Percentiles rank a stretch among this genome's conserved stretches.
These are phyloP conservation scores for Sphaceloma murrayae DNA, from an alignment of 2,329 filamentous ascomycete genomes.

Conservation along the genomic window DNA sequence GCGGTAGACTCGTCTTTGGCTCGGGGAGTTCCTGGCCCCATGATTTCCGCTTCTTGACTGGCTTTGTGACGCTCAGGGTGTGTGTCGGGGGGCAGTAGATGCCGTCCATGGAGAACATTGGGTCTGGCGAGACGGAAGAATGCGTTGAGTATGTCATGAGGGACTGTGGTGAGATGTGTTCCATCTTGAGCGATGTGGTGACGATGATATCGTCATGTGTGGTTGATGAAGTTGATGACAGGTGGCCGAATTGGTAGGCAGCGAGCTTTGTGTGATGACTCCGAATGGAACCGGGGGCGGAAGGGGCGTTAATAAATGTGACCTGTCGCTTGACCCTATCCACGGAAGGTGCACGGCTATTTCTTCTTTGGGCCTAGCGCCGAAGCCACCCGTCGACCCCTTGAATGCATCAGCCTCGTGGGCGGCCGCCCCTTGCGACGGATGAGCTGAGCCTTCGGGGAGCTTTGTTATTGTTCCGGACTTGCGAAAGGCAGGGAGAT, in stretches of 20 bases:
- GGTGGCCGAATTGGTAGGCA: slow-evolving; percentile 13
- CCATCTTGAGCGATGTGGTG: slow-evolving; percentile 8
- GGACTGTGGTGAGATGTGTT: slow-evolving; percentile 17
- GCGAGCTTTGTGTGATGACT: slow-evolving; percentile 14
- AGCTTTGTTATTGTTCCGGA: slow-evolving; percentile 7
- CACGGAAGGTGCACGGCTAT: slow-evolving; percentile 14
- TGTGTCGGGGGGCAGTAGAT: slow-evolving; percentile 8
- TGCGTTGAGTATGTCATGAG: slow-evolving; percentile 13
- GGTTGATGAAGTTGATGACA: slow-evolving; percentile 8
- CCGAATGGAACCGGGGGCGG: slow-evolving; percentile 15
- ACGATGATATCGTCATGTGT: slow-evolving; percentile 16
- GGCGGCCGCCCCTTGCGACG: slow-evolving; percentile 11
- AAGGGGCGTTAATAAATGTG: slow-evolving; percentile 15
- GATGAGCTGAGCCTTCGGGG: slow-evolving; percentile 6
- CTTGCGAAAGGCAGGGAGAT: slow-evolving; percentile 11
- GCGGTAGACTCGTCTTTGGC: slow-evolving; percentile 91
- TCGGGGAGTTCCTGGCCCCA: slow-evolving; percentile 97
- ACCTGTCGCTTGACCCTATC: slow-evolving; percentile 14
- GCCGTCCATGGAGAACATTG: slow-evolving; percentile 15
- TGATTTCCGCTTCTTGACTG: slow-evolving; percentile 88
- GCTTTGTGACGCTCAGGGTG: slow-evolving; percentile 39
- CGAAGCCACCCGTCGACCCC: slow-evolving; percentile 11
- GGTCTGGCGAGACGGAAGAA: slow-evolving; percentile 15
- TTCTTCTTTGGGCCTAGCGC: slow-evolving; percentile 5
- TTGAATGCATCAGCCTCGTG: slow-evolving; percentile 15